phyloP scores from a whole-genome alignment of 768 basidiomycete species.

The Lactarius hatsudake region DNA sequence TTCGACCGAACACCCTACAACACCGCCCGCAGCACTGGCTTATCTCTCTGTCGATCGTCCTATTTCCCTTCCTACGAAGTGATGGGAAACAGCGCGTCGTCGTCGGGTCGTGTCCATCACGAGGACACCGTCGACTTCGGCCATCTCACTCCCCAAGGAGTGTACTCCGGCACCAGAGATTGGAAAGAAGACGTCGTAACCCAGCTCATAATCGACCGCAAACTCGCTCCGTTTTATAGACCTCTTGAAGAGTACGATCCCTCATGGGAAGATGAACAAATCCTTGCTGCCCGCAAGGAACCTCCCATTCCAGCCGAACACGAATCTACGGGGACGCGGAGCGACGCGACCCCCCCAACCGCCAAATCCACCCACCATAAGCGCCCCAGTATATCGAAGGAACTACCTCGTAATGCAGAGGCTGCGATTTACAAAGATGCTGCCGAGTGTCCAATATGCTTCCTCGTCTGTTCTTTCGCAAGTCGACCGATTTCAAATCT shows the following conservation, averaged over 20 bases:
- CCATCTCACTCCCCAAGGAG: conserved; percentile 74
- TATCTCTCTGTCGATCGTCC: not conserved
- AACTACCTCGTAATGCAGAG: conserved; percentile 63
- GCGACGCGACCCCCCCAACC: conserved; percentile 39
- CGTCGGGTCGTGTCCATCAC: conserved; percentile 68
- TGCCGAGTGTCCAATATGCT: conserved; percentile 96
- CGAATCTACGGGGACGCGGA: conserved; percentile 42
- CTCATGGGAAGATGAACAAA: conserved; percentile 84
- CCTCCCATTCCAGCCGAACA: conserved; percentile 45
- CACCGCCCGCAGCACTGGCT: not conserved
- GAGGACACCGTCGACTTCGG: conserved; percentile 87
- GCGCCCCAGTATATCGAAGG: conserved; percentile 58
- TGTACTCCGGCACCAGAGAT: conserved; percentile 81
- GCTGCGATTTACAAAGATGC: conserved; percentile 81
- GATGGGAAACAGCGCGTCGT: conserved; percentile 85
- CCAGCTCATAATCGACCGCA: conserved; percentile 83
- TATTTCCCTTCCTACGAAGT: conserved; percentile 16
- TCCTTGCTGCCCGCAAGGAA: conserved; percentile 78
- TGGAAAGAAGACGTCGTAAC: conserved; percentile 88
- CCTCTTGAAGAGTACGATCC: conserved; percentile 93
- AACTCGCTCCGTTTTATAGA: conserved; percentile 92
- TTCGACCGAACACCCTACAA: conserved; percentile 1
- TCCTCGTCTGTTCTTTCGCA: conserved; percentile 63
- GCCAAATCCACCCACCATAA: conserved; percentile 46
- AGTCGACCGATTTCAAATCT: conserved; percentile 24